Evolutionary conservation across 345 rosid species (phyloP).

Genomic region (Gossypium sturtianum): DNA sequence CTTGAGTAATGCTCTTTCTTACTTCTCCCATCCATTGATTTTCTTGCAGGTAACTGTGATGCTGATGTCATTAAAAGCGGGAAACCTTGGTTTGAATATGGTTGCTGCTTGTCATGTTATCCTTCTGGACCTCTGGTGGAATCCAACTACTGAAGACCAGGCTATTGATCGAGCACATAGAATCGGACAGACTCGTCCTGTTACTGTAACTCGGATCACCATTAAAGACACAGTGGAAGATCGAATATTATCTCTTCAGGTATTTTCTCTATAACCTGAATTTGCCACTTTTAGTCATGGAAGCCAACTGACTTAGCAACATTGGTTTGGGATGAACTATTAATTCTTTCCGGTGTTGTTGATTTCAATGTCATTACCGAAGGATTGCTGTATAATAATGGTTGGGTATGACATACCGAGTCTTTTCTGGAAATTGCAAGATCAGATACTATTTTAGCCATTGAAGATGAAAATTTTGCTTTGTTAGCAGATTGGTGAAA

Average conservation of each 20-base stretch:
- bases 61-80: conserved; percentile 96
- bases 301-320: neutral
- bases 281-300: neutral
- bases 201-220: conserved; percentile 85
- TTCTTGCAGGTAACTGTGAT: conserved; percentile 66
- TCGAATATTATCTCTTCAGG: conserved; percentile 85
- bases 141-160: conserved; percentile 96
- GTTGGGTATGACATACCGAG: neutral
- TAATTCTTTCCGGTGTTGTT: neutral
- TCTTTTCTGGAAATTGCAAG: neutral
- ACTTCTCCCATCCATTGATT: conserved; percentile 14
- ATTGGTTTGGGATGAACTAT: neutral
- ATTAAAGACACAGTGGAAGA: conserved; percentile 82
- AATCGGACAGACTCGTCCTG: conserved; percentile 96
- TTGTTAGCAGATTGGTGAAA: neutral
- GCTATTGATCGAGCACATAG: conserved; percentile 97
- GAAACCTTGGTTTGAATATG: conserved; percentile 97
- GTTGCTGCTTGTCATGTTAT: conserved; percentile 94
- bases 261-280: conserved; percentile 20
- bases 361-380: neutral
- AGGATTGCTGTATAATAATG: neutral
- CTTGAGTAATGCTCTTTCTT: neutral
- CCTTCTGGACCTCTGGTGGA: conserved; percentile 98
- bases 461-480: neutral
- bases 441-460: neutral